A percentile compares a stretch with the other conserved stretches of the same genome.
Evolutionary conservation across 225 moss, liverwort and hornwort genomes (phyloP).

Genomic region (Marchantia polymorpha): DNA sequence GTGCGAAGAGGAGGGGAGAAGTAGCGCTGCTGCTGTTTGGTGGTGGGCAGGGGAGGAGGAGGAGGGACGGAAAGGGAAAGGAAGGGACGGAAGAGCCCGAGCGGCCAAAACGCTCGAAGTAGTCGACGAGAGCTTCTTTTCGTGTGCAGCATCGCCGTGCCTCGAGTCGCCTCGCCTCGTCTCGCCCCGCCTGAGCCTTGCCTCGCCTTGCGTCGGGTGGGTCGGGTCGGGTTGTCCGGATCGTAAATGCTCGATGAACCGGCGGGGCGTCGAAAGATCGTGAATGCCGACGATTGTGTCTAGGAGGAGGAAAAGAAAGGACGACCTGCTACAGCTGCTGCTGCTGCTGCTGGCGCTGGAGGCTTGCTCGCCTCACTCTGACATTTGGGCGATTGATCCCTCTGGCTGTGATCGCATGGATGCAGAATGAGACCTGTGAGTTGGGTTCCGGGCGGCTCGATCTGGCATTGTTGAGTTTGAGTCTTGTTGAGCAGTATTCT

Average conservation of each 20-base stretch:
- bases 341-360: no score
- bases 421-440: constrained; percentile 4
- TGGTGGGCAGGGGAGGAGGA: neutral
- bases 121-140: no score
- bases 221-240: neutral
- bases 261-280: neutral
- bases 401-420: constrained; percentile 7
- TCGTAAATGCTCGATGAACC: constrained; percentile 12
- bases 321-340: neutral
- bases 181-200: neutral
- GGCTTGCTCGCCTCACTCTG: neutral
- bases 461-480: neutral
- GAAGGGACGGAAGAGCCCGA: neutral
- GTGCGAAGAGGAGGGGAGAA: neutral
- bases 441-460: neutral
- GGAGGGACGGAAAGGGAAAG: neutral
- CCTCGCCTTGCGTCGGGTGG: no score
- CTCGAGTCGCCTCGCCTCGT: neutral
- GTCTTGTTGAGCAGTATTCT: neutral
- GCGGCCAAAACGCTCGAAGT: neutral
- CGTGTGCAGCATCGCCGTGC: neutral
- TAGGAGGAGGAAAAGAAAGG: neutral
- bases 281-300: constrained; percentile 11
- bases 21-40: neutral
- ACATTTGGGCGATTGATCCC: neutral